Evolutionary conservation across 148 eudicot genomes (phyloP), one percentile per base, ranked within the genome.

Genomic region (Simmondsia chinensis): DNA sequence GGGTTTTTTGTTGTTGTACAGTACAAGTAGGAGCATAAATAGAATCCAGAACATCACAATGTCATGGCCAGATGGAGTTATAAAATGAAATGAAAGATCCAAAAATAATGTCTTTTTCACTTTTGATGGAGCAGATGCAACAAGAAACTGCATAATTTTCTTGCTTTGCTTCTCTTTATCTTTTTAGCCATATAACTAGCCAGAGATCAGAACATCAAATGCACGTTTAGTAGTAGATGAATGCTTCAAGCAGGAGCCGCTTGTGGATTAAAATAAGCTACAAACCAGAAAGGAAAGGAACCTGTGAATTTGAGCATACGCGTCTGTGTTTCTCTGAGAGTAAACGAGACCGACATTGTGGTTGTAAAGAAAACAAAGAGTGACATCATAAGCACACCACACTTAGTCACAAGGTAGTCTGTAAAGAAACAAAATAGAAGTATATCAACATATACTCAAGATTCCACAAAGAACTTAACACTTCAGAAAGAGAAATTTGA

Each of bases 361-460:
- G 99, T 93, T 19, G 99, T 93, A 73, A 93, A 93, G 87, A 93
- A 93, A 60, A 93, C 97, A 69, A 93, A 93, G 40, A 93, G 88
- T 24, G 99, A 86, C 99, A 93, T 93, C 89, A 93, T 79, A 47
- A 93, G 83, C 52, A 93, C 99, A 14, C 96, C 99, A 66, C 99
- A 93, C 54, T 93, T 93, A 27, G 80, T 77, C 27, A 83, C 99
- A 65, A 93, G 81, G 54, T 93, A 93, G 45, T 93, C 99, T 93
- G 96, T 76, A 71, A 5, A 42, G 44, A 31, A 54, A 39, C n/a
- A 30, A 37, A 31, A 41, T 1, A 45, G n/a, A 36, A 17, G 18
- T 26, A 32, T 14, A 30, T 43, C 37, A 58, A 14, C 21, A 42
- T 34, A n/a, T 17, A 2, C 9, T 9, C 5, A 16, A 9, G 32